phyloP scores from a whole-genome alignment of 106 monocot genomes.

The Allium cepa region DNA sequence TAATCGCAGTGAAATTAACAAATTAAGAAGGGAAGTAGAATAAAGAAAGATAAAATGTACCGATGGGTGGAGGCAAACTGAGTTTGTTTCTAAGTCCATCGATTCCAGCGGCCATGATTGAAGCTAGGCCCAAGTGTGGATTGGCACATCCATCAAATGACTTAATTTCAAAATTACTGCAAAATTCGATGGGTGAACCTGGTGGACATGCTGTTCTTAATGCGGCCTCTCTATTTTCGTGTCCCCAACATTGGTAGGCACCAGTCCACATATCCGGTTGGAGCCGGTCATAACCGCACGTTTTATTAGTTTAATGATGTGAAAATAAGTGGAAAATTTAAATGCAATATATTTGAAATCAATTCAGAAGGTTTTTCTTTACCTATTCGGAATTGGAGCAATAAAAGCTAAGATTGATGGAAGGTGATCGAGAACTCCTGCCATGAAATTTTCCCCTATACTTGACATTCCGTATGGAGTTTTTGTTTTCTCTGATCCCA shows the following conservation, averaged over 20 bases:
- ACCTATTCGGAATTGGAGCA: conserved; percentile 96
- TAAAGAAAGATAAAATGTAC: conserved; percentile 26
- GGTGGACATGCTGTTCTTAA: conserved; percentile 87
- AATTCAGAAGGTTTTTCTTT: no score
- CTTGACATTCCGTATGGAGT: conserved; percentile 81
- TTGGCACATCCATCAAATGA: conserved; percentile 96
- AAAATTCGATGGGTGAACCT: conserved; percentile 50
- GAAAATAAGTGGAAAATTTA: no score
- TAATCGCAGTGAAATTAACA: no score
- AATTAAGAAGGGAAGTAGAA: no score
- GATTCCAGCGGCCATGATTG: conserved; percentile 82
- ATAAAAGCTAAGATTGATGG: conserved; percentile 85
- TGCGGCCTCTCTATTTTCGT: conserved; percentile 94
- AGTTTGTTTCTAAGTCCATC: conserved; percentile 79
- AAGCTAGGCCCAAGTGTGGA: conserved; percentile 74
- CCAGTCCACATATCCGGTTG: conserved; percentile 99
- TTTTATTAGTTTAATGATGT: neutral
- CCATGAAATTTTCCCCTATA: conserved; percentile 85
- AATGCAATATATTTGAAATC: no score
- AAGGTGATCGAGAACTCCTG: conserved; percentile 92
- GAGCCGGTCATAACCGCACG: conserved; percentile 77
- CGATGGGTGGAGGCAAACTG: conserved; percentile 65
- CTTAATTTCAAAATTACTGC: conserved; percentile 96
- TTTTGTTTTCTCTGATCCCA: conserved; percentile 56
- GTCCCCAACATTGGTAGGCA: conserved; percentile 94